phyloP scores from a whole-genome alignment of 2,329 filamentous ascomycete genomes.

The Fusarium protoensiforme region DNA sequence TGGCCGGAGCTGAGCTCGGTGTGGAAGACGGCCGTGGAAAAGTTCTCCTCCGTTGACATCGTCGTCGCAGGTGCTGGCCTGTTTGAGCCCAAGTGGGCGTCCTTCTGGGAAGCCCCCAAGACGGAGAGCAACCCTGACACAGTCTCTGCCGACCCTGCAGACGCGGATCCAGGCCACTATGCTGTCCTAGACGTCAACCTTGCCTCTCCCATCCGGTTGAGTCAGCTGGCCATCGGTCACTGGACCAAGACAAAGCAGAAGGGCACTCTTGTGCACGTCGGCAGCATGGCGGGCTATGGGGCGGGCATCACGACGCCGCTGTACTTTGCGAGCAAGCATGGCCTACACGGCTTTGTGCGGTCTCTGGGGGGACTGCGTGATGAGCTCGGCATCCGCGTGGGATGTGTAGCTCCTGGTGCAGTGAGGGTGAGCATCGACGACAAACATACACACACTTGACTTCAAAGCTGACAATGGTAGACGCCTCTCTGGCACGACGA shows the following conservation, averaged over 20 bases:
- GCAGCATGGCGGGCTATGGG: conserved; percentile 49
- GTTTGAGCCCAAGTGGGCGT: conserved; percentile 50
- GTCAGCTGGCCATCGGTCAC: conserved; percentile 51
- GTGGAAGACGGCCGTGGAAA: conserved; percentile 42
- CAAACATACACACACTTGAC: no score
- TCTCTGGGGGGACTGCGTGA: conserved; percentile 45
- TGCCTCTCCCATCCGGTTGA: conserved; percentile 50
- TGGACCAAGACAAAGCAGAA: conserved; percentile 47
- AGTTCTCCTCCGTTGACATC: conserved; percentile 48
- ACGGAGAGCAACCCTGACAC: conserved; percentile 44
- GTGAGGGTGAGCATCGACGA: conserved; percentile 39
- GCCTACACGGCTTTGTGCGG: conserved; percentile 50
- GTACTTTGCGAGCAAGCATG: conserved; percentile 52
- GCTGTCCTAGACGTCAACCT: conserved; percentile 52
- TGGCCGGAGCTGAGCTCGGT: conserved; percentile 49
- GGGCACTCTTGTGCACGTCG: conserved; percentile 48
- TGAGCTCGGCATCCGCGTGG: conserved; percentile 47
- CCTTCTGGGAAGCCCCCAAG: conserved; percentile 51
- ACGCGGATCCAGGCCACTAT: conserved; percentile 48
- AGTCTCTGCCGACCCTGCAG: conserved; percentile 41
- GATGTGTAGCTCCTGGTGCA: conserved; percentile 49
- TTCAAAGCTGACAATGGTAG: conserved; percentile 18
- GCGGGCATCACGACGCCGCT: conserved; percentile 47
- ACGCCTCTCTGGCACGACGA: conserved; percentile 50
- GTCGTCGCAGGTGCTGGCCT: conserved; percentile 52